phyloP scores from a whole-genome alignment of 2,329 filamentous ascomycete genomes.

The Colletotrichum filicis region DNA sequence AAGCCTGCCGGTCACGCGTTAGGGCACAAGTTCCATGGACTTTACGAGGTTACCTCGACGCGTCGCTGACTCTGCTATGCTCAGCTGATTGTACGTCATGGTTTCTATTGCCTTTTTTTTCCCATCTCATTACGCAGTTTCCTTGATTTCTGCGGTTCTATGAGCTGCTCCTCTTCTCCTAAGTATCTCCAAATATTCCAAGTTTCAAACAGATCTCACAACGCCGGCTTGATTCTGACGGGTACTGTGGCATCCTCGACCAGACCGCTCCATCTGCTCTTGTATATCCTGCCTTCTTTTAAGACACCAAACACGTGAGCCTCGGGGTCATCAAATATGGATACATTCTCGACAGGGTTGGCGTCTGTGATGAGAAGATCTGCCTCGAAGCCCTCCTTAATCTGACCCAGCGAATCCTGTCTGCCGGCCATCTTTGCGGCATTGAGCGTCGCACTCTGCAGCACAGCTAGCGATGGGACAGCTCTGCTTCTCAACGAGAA shows the following conservation, averaged over 20 bases:
- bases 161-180: no score
- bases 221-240: constrained; percentile 24
- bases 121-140: no score
- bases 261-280: constrained; percentile 38
- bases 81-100: not conserved
- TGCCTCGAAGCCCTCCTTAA: constrained; percentile 61
- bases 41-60: not conserved
- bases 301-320: constrained; percentile 59
- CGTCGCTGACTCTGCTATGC: not conserved
- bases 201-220: not conserved
- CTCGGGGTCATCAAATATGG: constrained; percentile 59
- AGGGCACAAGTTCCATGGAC: not conserved
- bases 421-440: constrained; percentile 59
- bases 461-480: constrained; percentile 39
- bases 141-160: no score
- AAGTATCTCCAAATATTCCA: no score
- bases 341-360: constrained; percentile 66
- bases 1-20: not conserved
- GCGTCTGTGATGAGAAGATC: constrained; percentile 63
- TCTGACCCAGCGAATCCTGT: constrained; percentile 58
- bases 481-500: constrained; percentile 43
- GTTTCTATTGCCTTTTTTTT: no score
- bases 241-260: constrained; percentile 32
- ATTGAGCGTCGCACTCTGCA: constrained; percentile 54
- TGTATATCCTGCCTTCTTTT: constrained; percentile 61